Conservation (phyloP, 495 filamentous ascomycete species). For the Neurospora tetraspora region DNA sequence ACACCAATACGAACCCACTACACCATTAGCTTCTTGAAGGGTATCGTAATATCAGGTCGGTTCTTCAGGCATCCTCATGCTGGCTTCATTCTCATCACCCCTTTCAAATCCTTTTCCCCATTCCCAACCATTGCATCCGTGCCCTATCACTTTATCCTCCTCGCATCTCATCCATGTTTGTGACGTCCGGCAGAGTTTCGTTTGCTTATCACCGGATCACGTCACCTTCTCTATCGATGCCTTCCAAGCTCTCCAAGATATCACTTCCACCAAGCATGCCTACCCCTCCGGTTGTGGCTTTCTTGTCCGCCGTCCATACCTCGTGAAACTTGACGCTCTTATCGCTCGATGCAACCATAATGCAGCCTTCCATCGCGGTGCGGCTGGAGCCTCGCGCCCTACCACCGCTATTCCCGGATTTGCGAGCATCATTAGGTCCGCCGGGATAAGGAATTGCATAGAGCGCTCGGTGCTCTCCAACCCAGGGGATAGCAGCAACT, state of each 20-base stretch:
- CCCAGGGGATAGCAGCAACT: constrained; percentile 83
- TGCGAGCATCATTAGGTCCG: constrained; percentile 30
- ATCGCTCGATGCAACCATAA: constrained; percentile 90
- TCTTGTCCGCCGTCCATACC: constrained; percentile 65
- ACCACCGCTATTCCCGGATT: neutral
- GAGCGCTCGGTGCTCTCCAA: constrained; percentile 66
- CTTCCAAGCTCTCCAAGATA: constrained; percentile 78
- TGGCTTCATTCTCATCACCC: neutral
- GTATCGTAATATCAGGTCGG: neutral
- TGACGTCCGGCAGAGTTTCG: neutral
- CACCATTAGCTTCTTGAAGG: neutral
- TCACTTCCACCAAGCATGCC: constrained; percentile 77
- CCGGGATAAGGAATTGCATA: constrained; percentile 63
- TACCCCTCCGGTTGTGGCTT: constrained; percentile 41
- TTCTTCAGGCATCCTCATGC: neutral
- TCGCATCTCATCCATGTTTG: neutral
- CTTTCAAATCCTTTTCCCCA: neutral
- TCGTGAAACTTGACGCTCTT: constrained; percentile 95
- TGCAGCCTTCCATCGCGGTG: constrained; percentile 75
- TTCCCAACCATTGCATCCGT: neutral
- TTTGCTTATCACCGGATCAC: constrained; percentile 38
- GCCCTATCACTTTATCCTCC: neutral
- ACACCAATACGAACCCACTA: neutral
- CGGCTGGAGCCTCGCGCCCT: constrained; percentile 28
- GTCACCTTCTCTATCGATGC: constrained; percentile 67